phyloP scores from a whole-genome alignment of 2,329 filamentous ascomycete species.

The Cladobotryum mycophilum region DNA sequence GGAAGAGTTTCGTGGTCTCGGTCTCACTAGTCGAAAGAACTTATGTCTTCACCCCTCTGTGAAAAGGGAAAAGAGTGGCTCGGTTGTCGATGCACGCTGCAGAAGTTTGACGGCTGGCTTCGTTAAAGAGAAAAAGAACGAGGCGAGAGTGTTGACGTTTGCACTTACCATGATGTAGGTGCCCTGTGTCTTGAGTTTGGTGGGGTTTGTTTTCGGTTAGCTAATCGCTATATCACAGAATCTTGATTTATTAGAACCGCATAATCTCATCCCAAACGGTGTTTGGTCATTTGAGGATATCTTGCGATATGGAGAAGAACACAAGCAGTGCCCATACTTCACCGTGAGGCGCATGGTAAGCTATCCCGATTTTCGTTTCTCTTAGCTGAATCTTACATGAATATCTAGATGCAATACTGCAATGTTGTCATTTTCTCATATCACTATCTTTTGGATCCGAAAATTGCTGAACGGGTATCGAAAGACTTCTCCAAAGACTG shows the following conservation, averaged over 20 bases:
- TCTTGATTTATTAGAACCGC: constrained; percentile 86
- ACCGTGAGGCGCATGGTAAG: constrained; percentile 85
- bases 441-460: constrained; percentile 94
- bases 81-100: constrained; percentile 91
- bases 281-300: constrained; percentile 94
- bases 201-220: background rate
- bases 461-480: constrained; percentile 93
- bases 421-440: constrained; percentile 99
- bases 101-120: constrained; percentile 94
- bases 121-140: constrained; percentile 95
- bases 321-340: constrained; percentile 98
- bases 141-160: constrained; percentile 89
- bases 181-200: background rate
- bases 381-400: background rate
- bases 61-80: constrained; percentile 91
- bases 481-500: constrained; percentile 96
- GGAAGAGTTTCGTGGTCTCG: constrained; percentile 89
- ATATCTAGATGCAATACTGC: constrained; percentile 82
- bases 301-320: constrained; percentile 81
- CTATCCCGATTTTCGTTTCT: background rate
- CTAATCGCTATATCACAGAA: constrained; percentile 48
- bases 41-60: constrained; percentile 93
- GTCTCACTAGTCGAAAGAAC: constrained; percentile 94
- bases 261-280: constrained; percentile 88
- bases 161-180: constrained; percentile 85